Evolutionary conservation across 352 stramenopile species (phyloP), one percentile per base, ranked within the genome.

Genomic region (Phytophthora melonis): DNA sequence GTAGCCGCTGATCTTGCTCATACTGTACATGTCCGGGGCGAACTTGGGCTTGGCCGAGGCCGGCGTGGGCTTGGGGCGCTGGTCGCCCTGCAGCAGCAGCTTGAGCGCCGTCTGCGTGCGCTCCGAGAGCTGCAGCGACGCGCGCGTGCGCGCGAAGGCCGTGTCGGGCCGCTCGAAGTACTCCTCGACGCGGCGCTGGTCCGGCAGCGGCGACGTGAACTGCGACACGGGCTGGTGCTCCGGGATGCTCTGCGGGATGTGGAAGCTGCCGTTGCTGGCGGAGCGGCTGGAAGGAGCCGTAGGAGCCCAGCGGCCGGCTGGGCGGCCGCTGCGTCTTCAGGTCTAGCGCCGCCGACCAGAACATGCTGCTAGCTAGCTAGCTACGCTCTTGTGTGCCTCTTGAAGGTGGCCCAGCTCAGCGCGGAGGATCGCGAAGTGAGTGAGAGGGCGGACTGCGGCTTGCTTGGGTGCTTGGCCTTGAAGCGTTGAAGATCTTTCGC

Each of bases 161-260:
- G 71, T 79, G 52, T 71, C 65, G 7, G 64, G 72, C 11, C 72
- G 61, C 54, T 81, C 75, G 16, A 65, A 23, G 32, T 81, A 81
- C 59, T 81, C 75, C 32, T 81, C 75, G 7, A 80, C 50, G 18
- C 63, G 75, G 36, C 70, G 61, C 41, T 53, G 6, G 25, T 77
- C 64, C 30, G 66, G 66, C 30, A 78, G 27, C 18, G 86, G 86
- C 2, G 84, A 87, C 47, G 74, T 78, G 49, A 93, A 93, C 41
- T 90, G 84, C 7, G 82, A 83, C 39, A 92, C 68, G 18, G 78
- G 80, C 50, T 93, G 82, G 80, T 94, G 79, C 60, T 94, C 87
- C 2, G 87, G 87, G 63, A 94, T 94, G 67, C 86, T 93, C 73
- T 91, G 76, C 18, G 86, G 84, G 60, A 93, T 91, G 66, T 82